Conservation (phyloP, 352 stramenopile species). For the Globisporangium paroecandrum region DNA sequence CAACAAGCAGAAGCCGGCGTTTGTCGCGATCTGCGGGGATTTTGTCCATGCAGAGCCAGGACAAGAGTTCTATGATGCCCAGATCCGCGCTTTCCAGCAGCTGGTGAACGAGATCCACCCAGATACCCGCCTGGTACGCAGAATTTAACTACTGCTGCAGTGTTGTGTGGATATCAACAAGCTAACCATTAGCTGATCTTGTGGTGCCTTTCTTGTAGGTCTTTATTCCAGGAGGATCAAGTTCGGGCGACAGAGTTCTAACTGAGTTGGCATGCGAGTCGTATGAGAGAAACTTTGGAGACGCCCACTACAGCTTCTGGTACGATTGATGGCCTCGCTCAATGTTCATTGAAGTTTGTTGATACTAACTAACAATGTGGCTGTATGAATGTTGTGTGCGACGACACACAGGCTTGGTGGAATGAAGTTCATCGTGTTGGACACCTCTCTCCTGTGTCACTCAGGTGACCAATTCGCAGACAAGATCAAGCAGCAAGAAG, state of each 20-base stretch:
- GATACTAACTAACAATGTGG: not conserved
- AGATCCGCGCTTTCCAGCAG: slow-evolving; percentile 55
- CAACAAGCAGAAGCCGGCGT: slow-evolving; percentile 50
- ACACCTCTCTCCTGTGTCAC: slow-evolving; percentile 44
- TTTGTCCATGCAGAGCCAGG: slow-evolving; percentile 41
- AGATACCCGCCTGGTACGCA: slow-evolving; percentile 41
- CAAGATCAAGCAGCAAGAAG: slow-evolving; percentile 45
- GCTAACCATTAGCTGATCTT: too few species aligned
- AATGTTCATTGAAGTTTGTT: not conserved
- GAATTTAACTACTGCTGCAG: too few species aligned
- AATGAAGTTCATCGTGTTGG: slow-evolving; percentile 77
- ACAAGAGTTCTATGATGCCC: slow-evolving; percentile 36
- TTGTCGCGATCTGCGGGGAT: slow-evolving; percentile 67
- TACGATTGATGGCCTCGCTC: slow-evolving; percentile 11
- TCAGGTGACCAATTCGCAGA: slow-evolving; percentile 22
- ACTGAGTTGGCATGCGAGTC: slow-evolving; percentile 16
- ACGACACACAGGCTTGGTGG: slow-evolving; percentile 48
- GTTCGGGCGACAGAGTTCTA: slow-evolving; percentile 13
- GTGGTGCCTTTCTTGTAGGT: slow-evolving; percentile 26
- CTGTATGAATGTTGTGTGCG: not conserved
- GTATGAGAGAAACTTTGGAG: slow-evolving; percentile 60
- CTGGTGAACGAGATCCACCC: slow-evolving; percentile 59
- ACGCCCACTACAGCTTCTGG: slow-evolving; percentile 77
- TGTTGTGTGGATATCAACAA: too few species aligned
- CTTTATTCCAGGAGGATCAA: slow-evolving; percentile 44